A percentile compares a stretch with the other conserved stretches of the same genome.
phyloP scores from a whole-genome alignment of 345 rosid species.

The Capsella bursapastoris region DNA sequence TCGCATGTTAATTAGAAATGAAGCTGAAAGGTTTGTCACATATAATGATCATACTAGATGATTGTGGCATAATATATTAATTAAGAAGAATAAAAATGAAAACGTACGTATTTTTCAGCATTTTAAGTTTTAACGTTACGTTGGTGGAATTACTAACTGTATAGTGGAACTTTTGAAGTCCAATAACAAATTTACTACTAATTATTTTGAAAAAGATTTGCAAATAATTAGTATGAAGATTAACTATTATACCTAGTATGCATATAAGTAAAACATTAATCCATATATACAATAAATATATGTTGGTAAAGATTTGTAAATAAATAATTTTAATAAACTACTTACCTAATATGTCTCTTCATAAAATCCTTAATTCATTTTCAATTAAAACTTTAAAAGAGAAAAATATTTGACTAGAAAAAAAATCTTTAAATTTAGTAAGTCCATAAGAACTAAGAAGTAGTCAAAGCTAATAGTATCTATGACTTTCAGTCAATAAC shows the following conservation, averaged over 20 bases:
- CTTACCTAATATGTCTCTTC: neutral
- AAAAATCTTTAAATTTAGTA: neutral
- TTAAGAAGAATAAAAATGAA: neutral
- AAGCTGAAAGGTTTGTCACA: conserved; percentile 30
- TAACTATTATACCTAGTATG: too few species aligned
- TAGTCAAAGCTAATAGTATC: conserved; percentile 2
- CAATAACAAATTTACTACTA: neutral
- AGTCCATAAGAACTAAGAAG: neutral
- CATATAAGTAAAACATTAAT: too few species aligned
- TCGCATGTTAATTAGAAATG: conserved; percentile 5
- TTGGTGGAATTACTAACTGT: neutral
- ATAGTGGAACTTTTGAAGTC: neutral
- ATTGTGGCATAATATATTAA: neutral
- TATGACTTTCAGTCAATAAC: neutral
- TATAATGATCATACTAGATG: neutral
- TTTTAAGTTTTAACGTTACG: neutral
- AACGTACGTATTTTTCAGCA: neutral
- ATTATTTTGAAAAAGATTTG: too few species aligned
- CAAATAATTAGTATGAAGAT: too few species aligned
- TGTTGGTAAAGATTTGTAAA: too few species aligned
- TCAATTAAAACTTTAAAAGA: neutral
- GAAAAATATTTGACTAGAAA: neutral
- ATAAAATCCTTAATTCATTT: neutral
- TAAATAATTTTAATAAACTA: too few species aligned
- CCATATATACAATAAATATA: too few species aligned